Conservation (phyloP, 768 basidiomycete genomes). For the Podaxis pistillaris region DNA sequence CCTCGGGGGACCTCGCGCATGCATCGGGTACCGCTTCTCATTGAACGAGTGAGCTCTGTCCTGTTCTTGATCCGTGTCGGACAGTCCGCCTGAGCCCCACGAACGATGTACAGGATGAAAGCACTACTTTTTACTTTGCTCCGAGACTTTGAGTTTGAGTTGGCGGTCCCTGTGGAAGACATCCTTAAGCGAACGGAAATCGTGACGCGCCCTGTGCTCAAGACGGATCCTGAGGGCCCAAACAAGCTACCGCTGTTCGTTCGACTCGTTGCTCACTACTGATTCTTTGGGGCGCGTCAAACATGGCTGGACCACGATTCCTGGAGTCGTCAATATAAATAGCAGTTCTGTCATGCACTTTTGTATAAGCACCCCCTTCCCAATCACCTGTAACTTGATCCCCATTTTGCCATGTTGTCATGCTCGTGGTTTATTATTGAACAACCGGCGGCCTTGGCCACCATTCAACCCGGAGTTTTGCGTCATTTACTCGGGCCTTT, state of each 20-base stretch:
- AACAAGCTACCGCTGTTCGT: slow-evolving; percentile 45
- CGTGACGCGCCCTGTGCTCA: slow-evolving; percentile 41
- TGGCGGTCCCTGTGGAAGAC: slow-evolving; percentile 47
- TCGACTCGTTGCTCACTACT: slow-evolving; percentile 7
- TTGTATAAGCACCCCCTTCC: background rate
- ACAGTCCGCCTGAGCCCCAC: background rate
- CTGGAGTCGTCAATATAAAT: background rate
- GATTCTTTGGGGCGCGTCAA: background rate
- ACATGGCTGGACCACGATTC: too few relatives aligned
- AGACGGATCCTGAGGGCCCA: slow-evolving; percentile 32
- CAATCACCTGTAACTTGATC: background rate
- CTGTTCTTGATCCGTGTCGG: too few relatives aligned
- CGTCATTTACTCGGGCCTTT: too few relatives aligned
- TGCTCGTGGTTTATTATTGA: background rate
- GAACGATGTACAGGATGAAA: slow-evolving; percentile 22
- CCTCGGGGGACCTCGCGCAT: slow-evolving; percentile 59
- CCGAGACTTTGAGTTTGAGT: slow-evolving; percentile 52
- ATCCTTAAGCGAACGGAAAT: slow-evolving; percentile 36
- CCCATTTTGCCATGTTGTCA: background rate
- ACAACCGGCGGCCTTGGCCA: background rate
- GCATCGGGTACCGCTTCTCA: slow-evolving; percentile 67
- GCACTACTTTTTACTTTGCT: slow-evolving; percentile 47
- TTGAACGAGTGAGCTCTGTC: slow-evolving; percentile 46
- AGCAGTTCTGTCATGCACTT: background rate
- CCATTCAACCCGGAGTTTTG: too few relatives aligned